A percentile compares a stretch with the other conserved stretches of the same genome.
Evolutionary conservation across 2,329 filamentous ascomycete species (phyloP).

Genomic region (Fusarium sp.): DNA sequence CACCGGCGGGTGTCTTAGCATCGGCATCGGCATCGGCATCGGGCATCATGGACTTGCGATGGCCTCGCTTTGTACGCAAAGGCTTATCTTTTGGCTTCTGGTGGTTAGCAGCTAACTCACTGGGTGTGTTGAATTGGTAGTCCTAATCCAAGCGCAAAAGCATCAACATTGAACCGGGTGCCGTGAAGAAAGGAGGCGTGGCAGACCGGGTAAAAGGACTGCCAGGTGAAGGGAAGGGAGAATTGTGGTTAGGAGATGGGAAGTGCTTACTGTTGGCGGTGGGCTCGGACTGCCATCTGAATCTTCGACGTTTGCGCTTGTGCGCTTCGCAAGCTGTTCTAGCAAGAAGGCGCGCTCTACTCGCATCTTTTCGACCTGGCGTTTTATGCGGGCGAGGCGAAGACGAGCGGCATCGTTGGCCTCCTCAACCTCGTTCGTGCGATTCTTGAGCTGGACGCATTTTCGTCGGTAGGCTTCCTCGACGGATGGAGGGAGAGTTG

Average conservation of each 20-base stretch:
- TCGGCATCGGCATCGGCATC: constrained; percentile 56
- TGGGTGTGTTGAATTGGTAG: constrained; percentile 49
- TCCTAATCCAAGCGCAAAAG: constrained; percentile 52
- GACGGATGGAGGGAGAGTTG: constrained; percentile 83
- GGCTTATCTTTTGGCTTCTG: constrained; percentile 81
- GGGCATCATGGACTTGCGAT: constrained; percentile 68
- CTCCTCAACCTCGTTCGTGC: constrained; percentile 90
- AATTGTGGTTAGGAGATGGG: constrained; percentile 11
- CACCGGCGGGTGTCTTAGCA: constrained; percentile 54
- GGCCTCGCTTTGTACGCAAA: constrained; percentile 78
- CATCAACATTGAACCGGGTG: constrained; percentile 50
- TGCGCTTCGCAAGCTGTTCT: constrained; percentile 79
- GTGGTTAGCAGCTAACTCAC: constrained; percentile 53
- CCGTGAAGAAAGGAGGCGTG: constrained; percentile 33
- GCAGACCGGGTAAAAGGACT: constrained; percentile 26
- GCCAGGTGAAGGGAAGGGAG: constrained; percentile 31
- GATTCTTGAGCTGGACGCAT: constrained; percentile 93
- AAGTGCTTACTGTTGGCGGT: constrained; percentile 79
- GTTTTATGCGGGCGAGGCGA: constrained; percentile 81
- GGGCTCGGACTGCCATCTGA: constrained; percentile 83
- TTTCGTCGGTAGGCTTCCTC: constrained; percentile 97
- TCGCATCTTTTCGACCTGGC: constrained; percentile 91
- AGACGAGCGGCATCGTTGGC: constrained; percentile 87
- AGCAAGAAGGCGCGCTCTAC: constrained; percentile 83
- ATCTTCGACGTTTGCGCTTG: constrained; percentile 79